These are phyloP conservation scores for Astragalus glycyphyllos DNA, from an alignment of 306 rosid genomes.

Conservation along the genomic window DNA sequence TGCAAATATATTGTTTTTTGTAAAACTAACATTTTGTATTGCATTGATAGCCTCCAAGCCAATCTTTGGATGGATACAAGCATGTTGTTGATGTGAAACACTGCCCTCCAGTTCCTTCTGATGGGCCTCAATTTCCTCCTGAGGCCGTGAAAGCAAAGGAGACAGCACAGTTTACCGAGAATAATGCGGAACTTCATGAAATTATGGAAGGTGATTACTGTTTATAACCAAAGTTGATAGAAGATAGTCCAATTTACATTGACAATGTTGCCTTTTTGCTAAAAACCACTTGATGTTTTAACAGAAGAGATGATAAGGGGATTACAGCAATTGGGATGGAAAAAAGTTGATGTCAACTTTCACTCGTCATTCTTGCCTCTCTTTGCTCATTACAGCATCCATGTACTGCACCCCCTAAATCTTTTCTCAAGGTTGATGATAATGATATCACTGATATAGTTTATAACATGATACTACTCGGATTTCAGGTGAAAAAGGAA, in stretches of 20 bases:
- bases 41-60: slow-evolving; percentile 71
- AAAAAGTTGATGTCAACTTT: slow-evolving; percentile 89
- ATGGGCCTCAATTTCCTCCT: slow-evolving; percentile 74
- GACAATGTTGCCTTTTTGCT: slow-evolving; percentile 5
- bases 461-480: slow-evolving; percentile 29
- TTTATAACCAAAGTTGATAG: slow-evolving; percentile 1
- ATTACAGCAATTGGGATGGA: slow-evolving; percentile 88
- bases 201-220: slow-evolving; percentile 74
- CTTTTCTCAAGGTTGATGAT: slow-evolving; percentile 16
- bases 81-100: slow-evolving; percentile 87
- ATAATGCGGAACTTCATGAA: slow-evolving; percentile 79
- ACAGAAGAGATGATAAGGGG: slow-evolving; percentile 93
- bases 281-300: slow-evolving; percentile 31
- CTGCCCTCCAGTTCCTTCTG: slow-evolving; percentile 72
- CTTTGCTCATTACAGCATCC: slow-evolving; percentile 96
- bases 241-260: slow-evolving; percentile 14
- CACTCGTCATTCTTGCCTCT: slow-evolving; percentile 86
- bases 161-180: slow-evolving; percentile 73
- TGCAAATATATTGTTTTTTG: neutral
- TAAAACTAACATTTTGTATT: slow-evolving; percentile 41
- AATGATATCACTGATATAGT: slow-evolving; percentile 24
- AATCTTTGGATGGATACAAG: slow-evolving; percentile 87
- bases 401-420: slow-evolving; percentile 50
- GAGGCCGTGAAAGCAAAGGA: slow-evolving; percentile 85
- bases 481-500: slow-evolving; percentile 88